Percentiles rank a stretch among this genome's conserved stretches.
phyloP scores from a whole-genome alignment of 1,284 basidiomycete species.

The Coniferiporia sulphurascens region DNA sequence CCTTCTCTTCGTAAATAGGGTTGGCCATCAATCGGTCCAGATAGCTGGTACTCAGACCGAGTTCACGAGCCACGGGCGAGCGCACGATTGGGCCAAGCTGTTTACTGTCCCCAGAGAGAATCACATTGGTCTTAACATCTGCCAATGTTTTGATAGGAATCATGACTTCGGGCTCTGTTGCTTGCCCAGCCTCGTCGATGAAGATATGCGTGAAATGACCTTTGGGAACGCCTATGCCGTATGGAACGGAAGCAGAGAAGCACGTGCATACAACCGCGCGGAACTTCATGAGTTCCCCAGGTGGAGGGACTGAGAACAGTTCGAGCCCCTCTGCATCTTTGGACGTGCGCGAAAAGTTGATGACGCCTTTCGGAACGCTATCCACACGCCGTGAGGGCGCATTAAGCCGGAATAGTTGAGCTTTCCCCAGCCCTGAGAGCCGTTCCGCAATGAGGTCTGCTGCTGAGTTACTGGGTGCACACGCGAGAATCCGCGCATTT shows the following conservation, averaged over 20 bases:
- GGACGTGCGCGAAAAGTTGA: slow-evolving; percentile 34
- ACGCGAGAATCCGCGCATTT: slow-evolving; percentile 49
- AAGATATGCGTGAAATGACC: slow-evolving; percentile 37
- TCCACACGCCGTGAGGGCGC: slow-evolving; percentile 50
- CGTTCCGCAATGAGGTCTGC: slow-evolving; percentile 55
- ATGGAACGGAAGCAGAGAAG: slow-evolving; percentile 50
- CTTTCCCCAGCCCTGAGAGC: slow-evolving; percentile 34
- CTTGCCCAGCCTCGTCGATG: slow-evolving; percentile 40
- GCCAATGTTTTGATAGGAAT: slow-evolving; percentile 53
- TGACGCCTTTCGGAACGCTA: slow-evolving; percentile 40
- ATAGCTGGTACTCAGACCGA: slow-evolving; percentile 51
- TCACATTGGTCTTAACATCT: slow-evolving; percentile 45
- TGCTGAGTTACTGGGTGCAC: slow-evolving; percentile 61
- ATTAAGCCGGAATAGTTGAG: slow-evolving; percentile 56
- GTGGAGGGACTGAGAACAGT: slow-evolving; percentile 42
- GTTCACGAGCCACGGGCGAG: slow-evolving; percentile 41
- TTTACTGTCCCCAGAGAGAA: slow-evolving; percentile 58
- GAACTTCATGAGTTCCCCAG: slow-evolving; percentile 40
- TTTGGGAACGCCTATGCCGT: slow-evolving; percentile 42
- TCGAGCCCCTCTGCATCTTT: slow-evolving; percentile 30
- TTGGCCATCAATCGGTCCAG: slow-evolving; percentile 52
- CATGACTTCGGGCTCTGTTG: slow-evolving; percentile 55
- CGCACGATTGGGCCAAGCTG: slow-evolving; percentile 60
- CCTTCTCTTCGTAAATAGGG: slow-evolving; percentile 39
- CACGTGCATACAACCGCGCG: slow-evolving; percentile 58